Evolutionary conservation across 176 grass and related monocot genomes (phyloP), one percentile per base, ranked within the genome.

Genomic region (Musa schizocarpa): DNA sequence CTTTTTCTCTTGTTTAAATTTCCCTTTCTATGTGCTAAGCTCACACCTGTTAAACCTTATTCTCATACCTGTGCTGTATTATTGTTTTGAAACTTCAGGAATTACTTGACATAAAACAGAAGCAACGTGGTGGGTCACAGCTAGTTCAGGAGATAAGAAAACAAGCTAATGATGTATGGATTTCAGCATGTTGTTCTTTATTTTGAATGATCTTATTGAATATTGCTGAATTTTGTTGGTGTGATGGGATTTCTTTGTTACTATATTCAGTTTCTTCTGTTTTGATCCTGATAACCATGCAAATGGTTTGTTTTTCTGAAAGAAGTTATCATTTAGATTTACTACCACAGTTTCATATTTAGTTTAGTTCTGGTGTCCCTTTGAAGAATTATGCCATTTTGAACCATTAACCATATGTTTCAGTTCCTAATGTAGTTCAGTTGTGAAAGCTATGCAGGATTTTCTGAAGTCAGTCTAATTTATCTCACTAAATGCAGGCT

Each of bases 121-220:
- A 83, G 23, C 85, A 29, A 73, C 80, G 63, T 73, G 59, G 57
- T 64, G 94, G 90, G 68, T 80, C 82, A 75, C 70, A 89, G 87
- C 51, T 97, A 63, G 94, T 97, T 72, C 81, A 80, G 77, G 90
- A 97, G 72, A 85, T 97, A 80, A 78, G 88, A 82, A 97, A 90
- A 80, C 94, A 97, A 87, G 94, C 94, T 80, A 93, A 97, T 82
- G 88, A 90, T 82, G 94, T 97, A 84, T 82, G 85, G 25, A 67
- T n/a, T 43, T 21, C n/a, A 2, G 50, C 48, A 71, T 71, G 13
- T 52, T 51, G 8, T 20, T 19, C 3, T 73, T 24, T 81, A 16
- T 59, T 61, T 61, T 26, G 11, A 22, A 66, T 52, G 13, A 80
- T 68, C 65, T 48, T 9, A 55, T 43, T 17, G 29, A 3, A 48